Evolutionary conservation across 352 stramenopile genomes (phyloP), one percentile per base, ranked within the genome.

Genomic region (Phytophthora capsici): DNA sequence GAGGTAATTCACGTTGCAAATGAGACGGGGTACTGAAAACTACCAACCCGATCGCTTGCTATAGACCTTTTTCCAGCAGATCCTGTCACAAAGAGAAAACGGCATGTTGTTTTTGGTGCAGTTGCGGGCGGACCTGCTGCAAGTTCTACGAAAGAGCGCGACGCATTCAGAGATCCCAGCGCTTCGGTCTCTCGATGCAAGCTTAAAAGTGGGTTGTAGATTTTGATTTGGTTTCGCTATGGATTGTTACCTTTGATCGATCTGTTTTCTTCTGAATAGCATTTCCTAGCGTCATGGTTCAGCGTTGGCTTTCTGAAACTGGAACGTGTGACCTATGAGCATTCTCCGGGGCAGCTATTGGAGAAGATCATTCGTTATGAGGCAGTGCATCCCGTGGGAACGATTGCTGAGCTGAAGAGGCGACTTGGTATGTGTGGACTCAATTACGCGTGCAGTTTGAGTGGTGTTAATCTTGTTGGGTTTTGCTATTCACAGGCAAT

Each of bases 341-440:
- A 88, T 32, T 98, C 95, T 10, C 73, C 91, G 37, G 95, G 95
- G 1, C 86, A 87, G 13, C 79, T 98, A 2, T 86, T 99, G 48
- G 96, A 99, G 73, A 96, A 97, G 67, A 98, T 99, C 64, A 97
- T 97, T 64, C 88, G 84, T 12, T 98, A 98, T 66, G 96, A 99
- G 63, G 91, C 91, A 6, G 96, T 99, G 1, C 96, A 99, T 65
- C 94, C 95, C 16, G 80, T 99, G 8, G 86, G 86, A 28, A 97
- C 89, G 20, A 93, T 98, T 57, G 86, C 93, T 32, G 95, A 99
- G 72, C 86, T 99, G 47, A 95, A 97, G 62, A 84, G 80, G 17
- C 82, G 96, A 40, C 82, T 98, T 3, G 93, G 91, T 72, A 78
- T 58, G 58, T 36, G 14, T 36, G 17, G 17, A 30, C 12, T 16